Evolutionary conservation across 1,139 yeast species (phyloP).

Genomic region (Pichia sp.): DNA sequence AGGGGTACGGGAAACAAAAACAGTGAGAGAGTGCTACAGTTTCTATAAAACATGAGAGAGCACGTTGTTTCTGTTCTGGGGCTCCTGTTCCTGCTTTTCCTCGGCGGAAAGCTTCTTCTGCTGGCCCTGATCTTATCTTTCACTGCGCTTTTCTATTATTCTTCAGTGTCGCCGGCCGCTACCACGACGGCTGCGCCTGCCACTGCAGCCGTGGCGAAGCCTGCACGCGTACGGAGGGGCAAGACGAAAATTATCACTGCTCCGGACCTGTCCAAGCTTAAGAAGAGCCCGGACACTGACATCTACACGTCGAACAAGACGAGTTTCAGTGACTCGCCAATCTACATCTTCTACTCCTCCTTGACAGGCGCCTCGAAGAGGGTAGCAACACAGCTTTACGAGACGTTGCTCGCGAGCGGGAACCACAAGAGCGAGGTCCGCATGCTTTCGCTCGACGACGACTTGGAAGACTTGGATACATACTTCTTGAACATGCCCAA

Average conservation of each 20-base stretch:
- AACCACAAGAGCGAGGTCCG: slow-evolving; percentile 45
- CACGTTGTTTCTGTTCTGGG: slow-evolving; percentile 2
- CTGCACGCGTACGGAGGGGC: background rate
- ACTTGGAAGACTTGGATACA: slow-evolving; percentile 78
- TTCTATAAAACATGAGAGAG: slow-evolving; percentile 7
- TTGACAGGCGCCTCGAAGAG: slow-evolving; percentile 78
- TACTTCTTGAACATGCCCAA: slow-evolving; percentile 66
- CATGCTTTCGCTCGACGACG: slow-evolving; percentile 68
- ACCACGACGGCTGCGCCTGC: background rate
- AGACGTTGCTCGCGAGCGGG: slow-evolving; percentile 31
- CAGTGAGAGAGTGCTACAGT: background rate
- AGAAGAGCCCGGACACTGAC: slow-evolving; percentile 5
- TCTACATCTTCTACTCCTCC: slow-evolving; percentile 75
- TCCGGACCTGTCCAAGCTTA: slow-evolving; percentile 10
- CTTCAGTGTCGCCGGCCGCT: background rate
- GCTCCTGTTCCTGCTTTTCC: slow-evolving; percentile 1
- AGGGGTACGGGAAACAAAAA: background rate
- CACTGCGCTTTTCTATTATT: slow-evolving; percentile 8
- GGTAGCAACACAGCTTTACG: slow-evolving; percentile 51
- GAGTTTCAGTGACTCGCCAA: slow-evolving; percentile 40
- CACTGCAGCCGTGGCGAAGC: background rate
- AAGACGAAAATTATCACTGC: slow-evolving; percentile 11
- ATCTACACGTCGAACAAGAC: slow-evolving; percentile 35
- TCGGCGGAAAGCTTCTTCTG: slow-evolving; percentile 10
- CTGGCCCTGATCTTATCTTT: slow-evolving; percentile 5